A percentile compares a stretch with the other conserved stretches of the same genome.
phyloP scores from a whole-genome alignment of 2,329 filamentous ascomycete genomes.

The Chaetomiaceae sp. region DNA sequence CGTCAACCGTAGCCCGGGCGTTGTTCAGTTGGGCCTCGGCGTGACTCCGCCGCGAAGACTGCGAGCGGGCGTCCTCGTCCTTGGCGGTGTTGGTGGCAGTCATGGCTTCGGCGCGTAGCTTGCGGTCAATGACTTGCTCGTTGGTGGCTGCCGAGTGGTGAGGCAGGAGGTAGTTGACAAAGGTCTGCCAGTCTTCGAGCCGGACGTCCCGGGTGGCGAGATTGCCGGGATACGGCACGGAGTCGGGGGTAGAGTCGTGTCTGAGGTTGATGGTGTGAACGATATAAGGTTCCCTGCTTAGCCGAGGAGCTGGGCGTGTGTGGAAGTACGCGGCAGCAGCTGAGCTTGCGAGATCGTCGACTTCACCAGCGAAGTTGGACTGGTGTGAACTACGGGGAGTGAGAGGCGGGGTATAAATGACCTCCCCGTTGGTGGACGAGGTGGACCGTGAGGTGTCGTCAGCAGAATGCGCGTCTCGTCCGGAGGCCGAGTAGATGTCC shows the following conservation, averaged over 20 bases:
- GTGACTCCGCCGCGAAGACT: constrained; percentile 27
- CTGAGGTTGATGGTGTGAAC: constrained; percentile 32
- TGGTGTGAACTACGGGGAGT: constrained; percentile 37
- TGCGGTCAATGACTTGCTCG: constrained; percentile 43
- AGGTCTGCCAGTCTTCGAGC: constrained; percentile 52
- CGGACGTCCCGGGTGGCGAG: constrained; percentile 40
- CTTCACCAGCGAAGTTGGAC: constrained; percentile 25
- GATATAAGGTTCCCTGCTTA: constrained; percentile 7
- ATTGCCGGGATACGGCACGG: constrained; percentile 38
- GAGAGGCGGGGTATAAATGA: constrained; percentile 47
- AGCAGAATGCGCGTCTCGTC: constrained; percentile 19
- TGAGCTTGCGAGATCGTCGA: constrained; percentile 26
- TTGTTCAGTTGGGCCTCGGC: constrained; percentile 39
- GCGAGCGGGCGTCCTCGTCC: constrained; percentile 21
- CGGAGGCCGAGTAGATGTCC: constrained; percentile 46
- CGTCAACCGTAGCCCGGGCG: constrained; percentile 26
- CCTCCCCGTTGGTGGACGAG: constrained; percentile 36
- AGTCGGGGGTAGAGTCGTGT: constrained; percentile 33
- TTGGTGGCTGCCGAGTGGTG: constrained; percentile 40
- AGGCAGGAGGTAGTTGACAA: constrained; percentile 51
- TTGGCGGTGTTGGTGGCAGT: constrained; percentile 1
- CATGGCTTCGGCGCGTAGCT: constrained; percentile 38
- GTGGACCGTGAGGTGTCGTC: constrained; percentile 29
- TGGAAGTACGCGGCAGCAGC: constrained; percentile 43
- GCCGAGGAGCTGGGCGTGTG: constrained; percentile 32